Conservation (phyloP, 257 asterid species). For the Scutellaria galericulata region DNA sequence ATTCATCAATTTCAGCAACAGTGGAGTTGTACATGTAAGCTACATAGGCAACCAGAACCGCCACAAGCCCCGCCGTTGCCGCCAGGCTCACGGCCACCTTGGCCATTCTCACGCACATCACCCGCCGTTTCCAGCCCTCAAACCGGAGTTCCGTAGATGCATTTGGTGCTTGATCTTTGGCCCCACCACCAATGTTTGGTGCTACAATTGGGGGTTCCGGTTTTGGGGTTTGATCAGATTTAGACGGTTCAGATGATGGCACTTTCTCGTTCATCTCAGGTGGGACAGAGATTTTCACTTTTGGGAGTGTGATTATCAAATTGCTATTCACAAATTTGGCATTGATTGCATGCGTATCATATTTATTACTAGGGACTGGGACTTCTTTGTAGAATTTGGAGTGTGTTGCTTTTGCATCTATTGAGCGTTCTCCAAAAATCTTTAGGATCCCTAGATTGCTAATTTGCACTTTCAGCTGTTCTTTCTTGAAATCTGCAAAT, state of each 20-base stretch:
- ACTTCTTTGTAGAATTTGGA: conserved; percentile 58
- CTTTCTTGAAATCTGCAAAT: conserved; percentile 60
- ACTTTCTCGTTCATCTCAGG: neutral
- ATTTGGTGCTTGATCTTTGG: neutral
- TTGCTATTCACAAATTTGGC: conserved; percentile 49
- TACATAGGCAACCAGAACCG: conserved; percentile 50
- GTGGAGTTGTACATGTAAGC: conserved; percentile 50
- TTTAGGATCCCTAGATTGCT: conserved; percentile 53
- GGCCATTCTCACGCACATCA: conserved; percentile 5
- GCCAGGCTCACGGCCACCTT: conserved; percentile 44
- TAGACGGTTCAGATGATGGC: conserved; percentile 6
- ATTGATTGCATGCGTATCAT: conserved; percentile 46
- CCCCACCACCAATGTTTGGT: neutral
- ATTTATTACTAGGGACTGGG: conserved; percentile 39
- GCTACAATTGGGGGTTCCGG: neutral
- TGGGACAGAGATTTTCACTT: neutral
- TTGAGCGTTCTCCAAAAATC: conserved; percentile 59
- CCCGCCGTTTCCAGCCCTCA: neutral
- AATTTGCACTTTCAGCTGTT: conserved; percentile 63
- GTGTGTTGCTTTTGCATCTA: conserved; percentile 27
- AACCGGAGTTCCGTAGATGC: conserved; percentile 5
- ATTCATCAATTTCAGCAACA: conserved; percentile 30
- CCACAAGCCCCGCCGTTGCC: conserved; percentile 34
- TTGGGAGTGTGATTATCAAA: conserved; percentile 59
- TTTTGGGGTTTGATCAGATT: conserved; percentile 31